These are phyloP conservation scores for Candida oleophila DNA, from an alignment of 805 yeast species.

Conservation along the genomic window DNA sequence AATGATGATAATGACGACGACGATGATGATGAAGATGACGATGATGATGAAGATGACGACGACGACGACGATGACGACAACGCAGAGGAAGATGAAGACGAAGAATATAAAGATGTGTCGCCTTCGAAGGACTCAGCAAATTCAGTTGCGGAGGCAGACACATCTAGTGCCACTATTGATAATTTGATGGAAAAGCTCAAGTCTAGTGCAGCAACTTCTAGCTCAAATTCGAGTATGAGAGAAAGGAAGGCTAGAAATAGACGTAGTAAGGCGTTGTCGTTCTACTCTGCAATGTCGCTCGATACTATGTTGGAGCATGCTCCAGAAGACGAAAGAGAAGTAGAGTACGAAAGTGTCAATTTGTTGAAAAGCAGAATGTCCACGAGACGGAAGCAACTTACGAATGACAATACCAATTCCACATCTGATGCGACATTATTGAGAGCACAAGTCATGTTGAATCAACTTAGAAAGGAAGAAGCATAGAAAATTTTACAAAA, in stretches of 20 bases:
- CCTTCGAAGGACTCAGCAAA: conserved; percentile 3
- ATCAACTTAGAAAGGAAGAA: conserved; percentile 25
- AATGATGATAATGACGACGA: conserved; percentile 8
- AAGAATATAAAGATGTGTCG: conserved; percentile 3
- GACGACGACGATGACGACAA: conserved; percentile 15
- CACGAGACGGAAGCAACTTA: conserved; percentile 21
- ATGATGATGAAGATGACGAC: conserved; percentile 15
- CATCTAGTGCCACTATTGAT: conserved; percentile 30
- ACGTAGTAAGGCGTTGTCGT: conserved; percentile 33
- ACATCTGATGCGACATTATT: conserved; percentile 27
- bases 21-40: conserved; percentile 8
- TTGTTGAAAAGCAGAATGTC: conserved; percentile 38
- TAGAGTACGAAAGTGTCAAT: conserved; percentile 39
- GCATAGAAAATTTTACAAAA: not conserved
- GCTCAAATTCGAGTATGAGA: conserved; percentile 11
- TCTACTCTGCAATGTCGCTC: conserved; percentile 27
- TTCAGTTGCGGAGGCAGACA: conserved; percentile 8
- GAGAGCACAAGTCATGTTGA: conserved; percentile 42
- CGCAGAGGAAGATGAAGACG: conserved; percentile 12
- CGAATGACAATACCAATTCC: not conserved
- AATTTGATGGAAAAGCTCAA: conserved; percentile 30
- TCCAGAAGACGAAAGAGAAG: not conserved
- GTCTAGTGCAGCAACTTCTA: conserved; percentile 23
- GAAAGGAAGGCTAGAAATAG: conserved; percentile 18
- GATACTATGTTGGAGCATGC: conserved; percentile 18